Base-by-base conservation (phyloP, 176 grass and related monocot genomes). In the Microstegium vimineum region DNA sequence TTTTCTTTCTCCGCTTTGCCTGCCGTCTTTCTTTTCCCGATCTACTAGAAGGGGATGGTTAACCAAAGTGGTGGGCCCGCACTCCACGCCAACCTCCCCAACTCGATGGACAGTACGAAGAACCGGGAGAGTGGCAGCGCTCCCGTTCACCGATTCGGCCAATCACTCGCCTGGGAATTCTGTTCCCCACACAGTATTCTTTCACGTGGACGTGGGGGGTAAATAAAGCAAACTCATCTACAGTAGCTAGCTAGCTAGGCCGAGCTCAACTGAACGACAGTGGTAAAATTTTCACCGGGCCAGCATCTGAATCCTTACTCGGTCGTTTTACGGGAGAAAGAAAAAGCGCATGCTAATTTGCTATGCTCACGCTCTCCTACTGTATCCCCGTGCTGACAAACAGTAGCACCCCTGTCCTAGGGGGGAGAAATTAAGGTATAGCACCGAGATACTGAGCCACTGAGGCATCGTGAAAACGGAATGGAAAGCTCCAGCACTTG, bases 61-160 rank as follows among this genome's bases (percentile, higher is more conserved):
- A 69, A 25, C 74, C 86, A 69, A 36, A 61, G 61, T 18, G 66
- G 27, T 8, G 40, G 65, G 77, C 54, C 59, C 63, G 45, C 78
- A 66, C 80, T 78, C 80, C 57, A 43, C 65, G 66, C 73, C 51
- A 70, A 33, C 62, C 57, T 54, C 43, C 13, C 61, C 68, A 80
- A 38, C 60, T 74, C 15, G 81, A 8, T 5, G 59, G 59, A 61
- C 25, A 27, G 59, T 69, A 56, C 15, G n/a, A 6, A 28, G 74
- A 69, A 26, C 46, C 34, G 68, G 43, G 41, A 8, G 51, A 62
- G 47, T 18, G 63, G 16, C 36, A 1, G 59, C 38, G 22, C 78
- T 69, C 75, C 12, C 12, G 71, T 78, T 87, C 74, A 72, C 80
- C 80, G 8, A n/a, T 65, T 3, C 23, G 32, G 31, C 78, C 79